phyloP scores from a whole-genome alignment of 768 basidiomycete genomes.

The Lactarius deliciosus region DNA sequence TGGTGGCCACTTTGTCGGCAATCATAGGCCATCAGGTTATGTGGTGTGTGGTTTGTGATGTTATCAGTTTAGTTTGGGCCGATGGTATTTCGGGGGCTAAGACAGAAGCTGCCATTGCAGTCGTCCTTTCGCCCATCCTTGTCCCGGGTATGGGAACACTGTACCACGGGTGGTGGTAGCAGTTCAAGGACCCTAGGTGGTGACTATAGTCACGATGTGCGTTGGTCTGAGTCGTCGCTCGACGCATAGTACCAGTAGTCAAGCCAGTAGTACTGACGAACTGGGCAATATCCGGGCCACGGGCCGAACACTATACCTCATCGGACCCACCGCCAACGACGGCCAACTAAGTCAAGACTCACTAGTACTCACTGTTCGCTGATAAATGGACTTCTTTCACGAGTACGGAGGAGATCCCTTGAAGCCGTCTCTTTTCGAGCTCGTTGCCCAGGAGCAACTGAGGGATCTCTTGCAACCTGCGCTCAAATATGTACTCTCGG shows the following conservation, averaged over 20 bases:
- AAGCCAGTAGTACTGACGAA: too few relatives aligned
- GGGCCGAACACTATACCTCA: neutral
- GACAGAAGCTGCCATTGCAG: neutral
- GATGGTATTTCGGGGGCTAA: neutral
- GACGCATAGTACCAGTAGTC: too few relatives aligned
- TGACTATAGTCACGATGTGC: neutral
- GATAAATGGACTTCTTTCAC: slow-evolving; percentile 77
- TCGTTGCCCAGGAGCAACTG: slow-evolving; percentile 92
- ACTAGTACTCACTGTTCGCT: neutral
- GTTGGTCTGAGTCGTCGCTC: neutral
- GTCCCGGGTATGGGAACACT: neutral
- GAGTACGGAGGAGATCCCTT: slow-evolving; percentile 69
- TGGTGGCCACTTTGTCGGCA: neutral
- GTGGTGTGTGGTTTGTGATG: neutral
- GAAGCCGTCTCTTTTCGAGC: slow-evolving; percentile 85
- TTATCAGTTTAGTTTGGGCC: neutral
- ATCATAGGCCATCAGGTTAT: neutral
- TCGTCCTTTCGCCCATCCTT: neutral
- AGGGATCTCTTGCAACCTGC: slow-evolving; percentile 91
- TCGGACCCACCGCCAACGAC: neutral
- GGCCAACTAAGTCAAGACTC: neutral
- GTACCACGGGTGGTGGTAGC: neutral
- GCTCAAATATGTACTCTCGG: slow-evolving; percentile 89
- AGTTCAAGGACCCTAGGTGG: neutral
- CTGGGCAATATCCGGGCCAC: neutral